Percentiles rank a stretch among this genome's conserved stretches.
These are phyloP conservation scores for Colletotrichum kahawae DNA, from an alignment of 2,329 filamentous ascomycete genomes.

Conservation along the genomic window DNA sequence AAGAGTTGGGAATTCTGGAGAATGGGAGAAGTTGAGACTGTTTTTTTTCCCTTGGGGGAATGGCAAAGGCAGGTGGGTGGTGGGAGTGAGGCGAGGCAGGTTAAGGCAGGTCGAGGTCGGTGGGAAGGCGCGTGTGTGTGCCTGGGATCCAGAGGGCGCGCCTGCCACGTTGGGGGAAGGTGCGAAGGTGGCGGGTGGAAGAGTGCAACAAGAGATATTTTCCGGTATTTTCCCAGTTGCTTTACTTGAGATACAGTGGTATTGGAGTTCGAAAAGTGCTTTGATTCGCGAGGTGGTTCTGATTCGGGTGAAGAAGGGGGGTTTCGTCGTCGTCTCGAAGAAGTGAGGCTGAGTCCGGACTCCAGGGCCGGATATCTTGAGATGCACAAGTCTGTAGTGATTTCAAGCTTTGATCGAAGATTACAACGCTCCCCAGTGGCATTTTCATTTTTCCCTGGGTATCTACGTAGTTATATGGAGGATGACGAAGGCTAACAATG, in stretches of 20 bases:
- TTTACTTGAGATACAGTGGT: not conserved
- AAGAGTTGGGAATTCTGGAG: not conserved
- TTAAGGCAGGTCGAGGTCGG: not conserved
- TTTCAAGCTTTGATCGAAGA: not conserved
- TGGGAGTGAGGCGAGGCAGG: not conserved
- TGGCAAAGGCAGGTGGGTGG: not conserved
- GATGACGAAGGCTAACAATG: not conserved
- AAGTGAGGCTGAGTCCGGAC: not conserved
- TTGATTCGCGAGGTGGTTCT: not conserved
- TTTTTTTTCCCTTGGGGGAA: not conserved
- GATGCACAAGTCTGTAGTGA: not conserved
- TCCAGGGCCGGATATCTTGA: not conserved
- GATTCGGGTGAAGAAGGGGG: not conserved
- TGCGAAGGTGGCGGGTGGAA: not conserved
- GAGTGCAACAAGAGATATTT: not conserved
- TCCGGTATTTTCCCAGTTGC: not conserved
- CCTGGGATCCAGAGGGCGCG: not conserved
- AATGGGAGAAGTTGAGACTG: not conserved
- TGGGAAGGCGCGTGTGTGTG: not conserved
- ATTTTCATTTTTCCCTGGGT: not conserved
- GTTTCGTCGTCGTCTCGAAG: not conserved
- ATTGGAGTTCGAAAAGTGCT: not conserved
- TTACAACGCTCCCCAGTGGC: rapidly evolving
- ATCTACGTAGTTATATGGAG: not conserved
- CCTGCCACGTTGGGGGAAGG: not conserved